Percentiles rank a stretch among this genome's conserved stretches.
These are phyloP conservation scores for Xerocomellus dryophilus DNA, from an alignment of 768 basidiomycete genomes.

Conservation along the genomic window DNA sequence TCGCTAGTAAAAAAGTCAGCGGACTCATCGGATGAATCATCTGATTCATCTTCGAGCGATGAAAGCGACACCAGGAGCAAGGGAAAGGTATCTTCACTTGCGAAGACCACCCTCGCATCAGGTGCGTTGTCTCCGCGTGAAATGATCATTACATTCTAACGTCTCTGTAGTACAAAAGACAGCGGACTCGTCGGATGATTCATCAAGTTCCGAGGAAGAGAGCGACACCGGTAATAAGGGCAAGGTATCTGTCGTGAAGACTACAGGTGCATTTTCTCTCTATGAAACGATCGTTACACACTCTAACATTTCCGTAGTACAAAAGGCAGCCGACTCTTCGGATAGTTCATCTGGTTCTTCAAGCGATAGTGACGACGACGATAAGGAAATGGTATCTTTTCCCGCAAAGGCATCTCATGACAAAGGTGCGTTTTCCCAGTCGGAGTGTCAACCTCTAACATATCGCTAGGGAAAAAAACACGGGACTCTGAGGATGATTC, in stretches of 20 bases:
- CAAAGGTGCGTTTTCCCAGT: constrained; percentile 21
- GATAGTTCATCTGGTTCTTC: neutral
- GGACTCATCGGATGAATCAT: neutral
- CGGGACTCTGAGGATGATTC: neutral
- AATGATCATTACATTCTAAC: neutral
- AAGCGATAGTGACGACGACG: neutral
- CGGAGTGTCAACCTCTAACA: neutral
- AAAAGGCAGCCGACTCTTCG: neutral
- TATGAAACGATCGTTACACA: fast-evolving
- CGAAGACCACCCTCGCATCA: constrained; percentile 41
- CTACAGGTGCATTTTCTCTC: constrained; percentile 25
- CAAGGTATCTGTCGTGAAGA: constrained; percentile 36
- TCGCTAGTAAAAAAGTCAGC: constrained; percentile 1
- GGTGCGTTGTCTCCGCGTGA: constrained; percentile 5
- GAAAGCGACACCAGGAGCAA: neutral
- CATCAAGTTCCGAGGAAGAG: constrained; percentile 20
- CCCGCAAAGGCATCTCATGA: constrained; percentile 46
- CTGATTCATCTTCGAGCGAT: constrained; percentile 9
- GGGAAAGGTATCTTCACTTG: constrained; percentile 30
- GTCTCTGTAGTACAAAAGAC: neutral
- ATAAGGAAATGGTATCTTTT: neutral
- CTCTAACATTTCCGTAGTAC: neutral
- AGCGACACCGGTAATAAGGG: neutral
- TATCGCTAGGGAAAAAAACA: neutral
- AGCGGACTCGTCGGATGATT: neutral